Evolutionary conservation across 208 protist genomes (phyloP).

Genomic region (Acanthamoeba triangularis): DNA sequence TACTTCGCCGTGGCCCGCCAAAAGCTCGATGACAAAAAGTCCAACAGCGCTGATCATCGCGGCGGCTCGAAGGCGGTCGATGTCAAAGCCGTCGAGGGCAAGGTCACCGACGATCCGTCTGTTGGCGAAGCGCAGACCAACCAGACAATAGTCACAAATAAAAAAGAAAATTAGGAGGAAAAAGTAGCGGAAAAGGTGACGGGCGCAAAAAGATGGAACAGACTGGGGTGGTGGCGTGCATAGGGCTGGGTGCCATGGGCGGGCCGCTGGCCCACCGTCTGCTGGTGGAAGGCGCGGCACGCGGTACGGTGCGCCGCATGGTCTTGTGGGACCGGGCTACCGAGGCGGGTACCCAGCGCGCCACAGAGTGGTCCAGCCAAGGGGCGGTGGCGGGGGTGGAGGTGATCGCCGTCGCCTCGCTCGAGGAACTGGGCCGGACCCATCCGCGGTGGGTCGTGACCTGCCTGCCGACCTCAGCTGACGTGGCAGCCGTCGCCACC

Average conservation of each 20-base stretch:
- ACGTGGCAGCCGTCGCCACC: neutral
- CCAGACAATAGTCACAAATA: no score
- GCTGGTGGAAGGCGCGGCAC: neutral
- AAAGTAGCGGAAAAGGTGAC: no score
- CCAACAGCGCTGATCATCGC: no score
- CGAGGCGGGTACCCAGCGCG: neutral
- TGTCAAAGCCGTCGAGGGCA: no score
- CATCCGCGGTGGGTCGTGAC: neutral
- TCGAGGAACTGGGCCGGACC: neutral
- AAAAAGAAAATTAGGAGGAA: no score
- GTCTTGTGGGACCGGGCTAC: neutral
- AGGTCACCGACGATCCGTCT: no score
- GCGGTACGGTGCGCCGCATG: neutral
- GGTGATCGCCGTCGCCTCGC: neutral
- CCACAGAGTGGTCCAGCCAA: neutral
- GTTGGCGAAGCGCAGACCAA: no score
- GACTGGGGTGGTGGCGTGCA: neutral
- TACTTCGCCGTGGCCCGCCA: no score
- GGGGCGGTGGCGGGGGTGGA: neutral
- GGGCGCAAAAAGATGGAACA: neutral
- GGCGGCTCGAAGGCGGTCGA: no score
- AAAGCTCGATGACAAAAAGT: no score
- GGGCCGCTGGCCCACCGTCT: conserved; percentile 26
- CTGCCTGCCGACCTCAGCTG: conserved; percentile 56
- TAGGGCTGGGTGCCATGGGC: conserved; percentile 67